Conservation (phyloP, 345 rosid genomes). For the Eucalyptus erythrocorys region DNA sequence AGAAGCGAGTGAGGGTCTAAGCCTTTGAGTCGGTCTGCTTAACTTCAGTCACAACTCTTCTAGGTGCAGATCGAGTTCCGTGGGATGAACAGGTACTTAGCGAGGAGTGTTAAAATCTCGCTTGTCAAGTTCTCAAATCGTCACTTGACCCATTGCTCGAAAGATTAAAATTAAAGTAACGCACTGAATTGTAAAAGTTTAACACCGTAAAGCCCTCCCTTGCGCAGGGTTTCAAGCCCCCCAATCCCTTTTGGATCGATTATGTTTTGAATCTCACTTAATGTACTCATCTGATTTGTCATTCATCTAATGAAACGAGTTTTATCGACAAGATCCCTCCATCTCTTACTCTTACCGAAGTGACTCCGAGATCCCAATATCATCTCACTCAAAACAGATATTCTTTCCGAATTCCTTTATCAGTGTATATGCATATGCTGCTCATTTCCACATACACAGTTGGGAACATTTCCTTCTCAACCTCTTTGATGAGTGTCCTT, state of each 20-base stretch:
- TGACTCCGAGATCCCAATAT: background rate
- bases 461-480: background rate
- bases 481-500: background rate
- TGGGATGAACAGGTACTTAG: too few species aligned
- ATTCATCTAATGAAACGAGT: background rate
- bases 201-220: too few species aligned
- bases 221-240: too few species aligned
- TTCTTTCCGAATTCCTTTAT: background rate
- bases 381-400: background rate
- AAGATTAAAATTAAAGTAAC: too few species aligned
- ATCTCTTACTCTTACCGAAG: background rate
- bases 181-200: accelerated
- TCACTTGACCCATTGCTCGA: too few species aligned
- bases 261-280: too few species aligned
- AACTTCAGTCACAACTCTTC: too few species aligned
- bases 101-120: too few species aligned
- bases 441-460: background rate
- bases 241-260: too few species aligned
- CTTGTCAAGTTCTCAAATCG: too few species aligned
- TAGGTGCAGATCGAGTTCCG: too few species aligned
- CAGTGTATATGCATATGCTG: background rate
- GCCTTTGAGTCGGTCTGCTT: background rate
- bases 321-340: background rate
- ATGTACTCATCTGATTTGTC: too few species aligned
- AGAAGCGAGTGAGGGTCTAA: background rate